These are phyloP conservation scores for Zasmidium angulare DNA, from an alignment of 2,329 filamentous ascomycete species.

Conservation along the genomic window DNA sequence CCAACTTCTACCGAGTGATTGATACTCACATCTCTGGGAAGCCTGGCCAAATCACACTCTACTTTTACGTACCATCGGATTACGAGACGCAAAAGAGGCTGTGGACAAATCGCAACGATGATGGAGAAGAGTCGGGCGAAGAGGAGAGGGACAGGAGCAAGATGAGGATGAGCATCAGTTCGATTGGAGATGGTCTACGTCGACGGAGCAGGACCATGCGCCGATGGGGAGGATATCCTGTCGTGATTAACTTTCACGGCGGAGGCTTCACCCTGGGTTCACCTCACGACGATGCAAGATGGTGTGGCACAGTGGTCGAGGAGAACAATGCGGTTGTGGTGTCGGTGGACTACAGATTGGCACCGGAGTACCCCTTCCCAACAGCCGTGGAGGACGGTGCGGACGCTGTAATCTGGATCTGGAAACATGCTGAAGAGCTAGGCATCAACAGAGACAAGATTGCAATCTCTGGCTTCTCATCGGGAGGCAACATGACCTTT, in stretches of 20 bases:
- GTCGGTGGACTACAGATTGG: constrained; percentile 61
- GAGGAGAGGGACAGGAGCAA: constrained; percentile 20
- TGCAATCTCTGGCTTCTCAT: constrained; percentile 62
- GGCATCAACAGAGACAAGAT: constrained; percentile 59
- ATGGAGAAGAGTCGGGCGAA: constrained; percentile 18
- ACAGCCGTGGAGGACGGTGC: constrained; percentile 65
- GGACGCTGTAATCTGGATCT: constrained; percentile 60
- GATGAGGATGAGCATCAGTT: constrained; percentile 25
- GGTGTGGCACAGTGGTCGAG: constrained; percentile 57
- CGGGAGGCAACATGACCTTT: constrained; percentile 62
- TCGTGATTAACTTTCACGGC: constrained; percentile 64
- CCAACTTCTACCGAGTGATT: constrained; percentile 60
- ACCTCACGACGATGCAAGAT: constrained; percentile 61
- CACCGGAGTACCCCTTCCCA: constrained; percentile 62
- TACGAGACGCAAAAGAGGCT: constrained; percentile 46
- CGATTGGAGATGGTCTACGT: constrained; percentile 23
- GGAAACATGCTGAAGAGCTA: constrained; percentile 55
- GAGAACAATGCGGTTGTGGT: constrained; percentile 59
- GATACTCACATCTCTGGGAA: constrained; percentile 49
- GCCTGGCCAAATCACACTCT: constrained; percentile 52
- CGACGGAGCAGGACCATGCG: constrained; percentile 34
- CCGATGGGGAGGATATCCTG: constrained; percentile 49
- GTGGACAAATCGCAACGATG: constrained; percentile 19
- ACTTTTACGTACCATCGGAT: constrained; percentile 61
- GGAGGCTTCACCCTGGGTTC: constrained; percentile 63